These are phyloP conservation scores for Candolleomyces eurysporus DNA, from an alignment of 768 basidiomycete genomes.

Conservation along the genomic window DNA sequence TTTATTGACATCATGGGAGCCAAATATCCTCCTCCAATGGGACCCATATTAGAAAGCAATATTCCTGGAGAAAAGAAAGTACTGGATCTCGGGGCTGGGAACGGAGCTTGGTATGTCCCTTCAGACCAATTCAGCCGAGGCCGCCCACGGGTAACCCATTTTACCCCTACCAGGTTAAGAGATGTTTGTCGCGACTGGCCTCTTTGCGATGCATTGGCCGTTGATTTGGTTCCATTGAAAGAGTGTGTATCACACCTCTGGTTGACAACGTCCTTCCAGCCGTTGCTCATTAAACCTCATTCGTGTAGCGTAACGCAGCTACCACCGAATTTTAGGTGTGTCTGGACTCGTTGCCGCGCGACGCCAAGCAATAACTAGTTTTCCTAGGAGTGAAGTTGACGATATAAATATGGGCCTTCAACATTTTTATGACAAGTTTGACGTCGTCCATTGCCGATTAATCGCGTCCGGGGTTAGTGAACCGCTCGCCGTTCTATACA, in stretches of 20 bases:
- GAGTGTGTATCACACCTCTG: conserved; percentile 18
- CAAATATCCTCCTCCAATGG: conserved; percentile 60
- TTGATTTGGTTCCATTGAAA: conserved; percentile 81
- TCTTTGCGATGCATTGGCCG: conserved; percentile 63
- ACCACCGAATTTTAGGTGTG: conserved; percentile 68
- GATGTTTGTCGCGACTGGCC: conserved; percentile 75
- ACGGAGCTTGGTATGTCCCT: conserved; percentile 61
- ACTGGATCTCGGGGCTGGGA: conserved; percentile 79
- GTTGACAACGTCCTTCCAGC: neutral
- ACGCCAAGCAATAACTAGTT: neutral
- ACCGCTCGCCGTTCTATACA: neutral
- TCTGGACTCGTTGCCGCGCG: too few species aligned
- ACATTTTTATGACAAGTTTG: conserved; percentile 77
- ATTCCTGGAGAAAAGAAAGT: conserved; percentile 54
- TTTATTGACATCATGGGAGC: conserved; percentile 61
- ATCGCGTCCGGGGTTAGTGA: conserved; percentile 69
- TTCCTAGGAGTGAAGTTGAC: conserved; percentile 72
- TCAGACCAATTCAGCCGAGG: neutral
- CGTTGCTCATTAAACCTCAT: conserved; percentile 12
- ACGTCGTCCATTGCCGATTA: conserved; percentile 72
- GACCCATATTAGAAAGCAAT: conserved; percentile 43
- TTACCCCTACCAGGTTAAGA: conserved; percentile 54
- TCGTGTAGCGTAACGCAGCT: conserved; percentile 44
- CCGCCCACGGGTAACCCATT: neutral
- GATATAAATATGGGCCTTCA: conserved; percentile 85